Base-by-base conservation (phyloP, 345 rosid species). In the Corchorus olitorius region DNA sequence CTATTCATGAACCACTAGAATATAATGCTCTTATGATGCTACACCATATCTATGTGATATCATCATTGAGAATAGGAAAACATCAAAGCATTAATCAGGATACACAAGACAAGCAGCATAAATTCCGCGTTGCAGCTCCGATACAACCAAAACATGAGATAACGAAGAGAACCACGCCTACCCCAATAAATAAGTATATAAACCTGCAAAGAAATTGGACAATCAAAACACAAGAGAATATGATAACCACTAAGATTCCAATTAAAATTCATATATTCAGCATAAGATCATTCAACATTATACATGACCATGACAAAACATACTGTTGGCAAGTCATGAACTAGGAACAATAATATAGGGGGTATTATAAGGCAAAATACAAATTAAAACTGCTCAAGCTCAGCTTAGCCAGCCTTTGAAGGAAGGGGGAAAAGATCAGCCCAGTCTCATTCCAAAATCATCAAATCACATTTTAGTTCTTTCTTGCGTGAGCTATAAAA, bases 101-200 rank as follows among this genome's bases (percentile, higher is more conserved):
- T 97, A 97, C 99, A 84, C 93, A 97, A 82, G 88, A 76, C 85
- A 97, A 82, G 88, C 99, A 97, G 90, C 99, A 97, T 62, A 93
- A 89, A 35, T 87, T 97, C 79, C 96, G 76, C n/a, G 93, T 82
- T 66, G 86, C 77, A 81, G 92, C 85, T 81, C 97, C 97, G 62
- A 91, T 70, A 73, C 99, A 97, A 55, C 99, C 99, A 82, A 89
- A 88, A 67, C 93, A 97, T n/a, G 99, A 94, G 77, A 92, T 84
- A 79, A 97, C 80, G 54, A 97, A 89, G 65, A 97, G 87, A 83
- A 93, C 76, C 65, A 83, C 93, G 35, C 99, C 99, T 0, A 92
- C 81, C 53, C 93, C 98, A 83, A 94, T 81, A 79, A 97, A 97
- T 85, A 91, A 80, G 86, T 89, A 92, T 70, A 97, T 86, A 75